These are phyloP conservation scores for Pseudogymnoascus sp. DNA, from an alignment of 2,329 filamentous ascomycete species.

Conservation along the genomic window DNA sequence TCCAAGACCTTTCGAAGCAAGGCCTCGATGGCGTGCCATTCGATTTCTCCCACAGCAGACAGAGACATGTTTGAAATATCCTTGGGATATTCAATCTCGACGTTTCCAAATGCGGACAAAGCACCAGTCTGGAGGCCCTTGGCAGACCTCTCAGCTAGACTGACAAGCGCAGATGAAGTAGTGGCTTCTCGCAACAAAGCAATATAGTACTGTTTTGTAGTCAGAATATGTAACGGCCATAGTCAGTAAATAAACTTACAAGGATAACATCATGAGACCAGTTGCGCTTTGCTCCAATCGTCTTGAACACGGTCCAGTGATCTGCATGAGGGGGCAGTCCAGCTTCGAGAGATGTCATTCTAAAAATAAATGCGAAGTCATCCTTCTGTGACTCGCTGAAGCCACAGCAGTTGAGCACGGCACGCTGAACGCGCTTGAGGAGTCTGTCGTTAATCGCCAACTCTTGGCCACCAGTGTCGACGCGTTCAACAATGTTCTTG, in stretches of 20 bases:
- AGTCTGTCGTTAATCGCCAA: slow-evolving; percentile 46
- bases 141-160: slow-evolving; percentile 36
- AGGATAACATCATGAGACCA: slow-evolving; percentile 46
- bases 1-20: slow-evolving; percentile 32
- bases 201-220: slow-evolving; percentile 45
- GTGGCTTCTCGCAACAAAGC: slow-evolving; percentile 47
- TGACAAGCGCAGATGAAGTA: slow-evolving; percentile 33
- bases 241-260: slow-evolving; percentile 32
- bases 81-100: slow-evolving; percentile 39
- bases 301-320: slow-evolving; percentile 46
- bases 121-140: slow-evolving; percentile 14
- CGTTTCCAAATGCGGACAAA: slow-evolving; percentile 40
- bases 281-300: slow-evolving; percentile 42
- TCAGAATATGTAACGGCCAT: background rate
- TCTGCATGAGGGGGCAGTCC: slow-evolving; percentile 42
- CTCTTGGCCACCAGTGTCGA: slow-evolving; percentile 34
- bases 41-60: slow-evolving; percentile 36
- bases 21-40: slow-evolving; percentile 43
- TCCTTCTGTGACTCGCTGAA: slow-evolving; percentile 57
- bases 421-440: slow-evolving; percentile 43
- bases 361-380: slow-evolving; percentile 41
- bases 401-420: slow-evolving; percentile 50
- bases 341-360: slow-evolving; percentile 33
- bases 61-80: slow-evolving; percentile 39
- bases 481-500: slow-evolving; percentile 35